phyloP scores from a whole-genome alignment of 2,329 filamentous ascomycete species.

The Diplodia corticola region DNA sequence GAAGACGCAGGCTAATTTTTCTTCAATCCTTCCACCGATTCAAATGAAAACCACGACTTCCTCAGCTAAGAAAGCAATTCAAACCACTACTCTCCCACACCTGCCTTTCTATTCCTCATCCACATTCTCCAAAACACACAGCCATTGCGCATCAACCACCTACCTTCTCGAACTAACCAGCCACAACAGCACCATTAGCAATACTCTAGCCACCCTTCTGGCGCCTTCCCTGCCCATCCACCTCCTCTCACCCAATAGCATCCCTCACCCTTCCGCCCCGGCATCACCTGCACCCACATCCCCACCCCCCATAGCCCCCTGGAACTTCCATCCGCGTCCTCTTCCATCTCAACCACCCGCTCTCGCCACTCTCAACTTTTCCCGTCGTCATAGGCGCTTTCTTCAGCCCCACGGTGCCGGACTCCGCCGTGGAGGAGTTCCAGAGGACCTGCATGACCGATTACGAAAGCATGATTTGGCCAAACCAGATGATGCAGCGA shows the following conservation, averaged over 20 bases:
- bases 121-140: background rate
- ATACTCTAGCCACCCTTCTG: conserved; percentile 35
- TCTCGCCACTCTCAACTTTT: conserved; percentile 55
- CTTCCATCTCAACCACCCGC: conserved; percentile 52
- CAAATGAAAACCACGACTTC: background rate
- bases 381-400: conserved; percentile 53
- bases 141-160: background rate
- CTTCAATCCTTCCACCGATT: background rate
- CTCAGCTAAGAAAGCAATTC: background rate
- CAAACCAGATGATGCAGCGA: conserved; percentile 48
- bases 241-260: conserved; percentile 29
- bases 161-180: background rate
- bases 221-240: conserved; percentile 32
- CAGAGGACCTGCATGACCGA: conserved; percentile 44
- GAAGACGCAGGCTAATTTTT: background rate
- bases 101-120: background rate
- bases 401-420: conserved; percentile 50
- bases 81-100: background rate
- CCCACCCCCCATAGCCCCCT: conserved; percentile 48
- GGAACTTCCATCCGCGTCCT: conserved; percentile 51
- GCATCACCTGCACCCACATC: conserved; percentile 49
- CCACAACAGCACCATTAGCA: no score
- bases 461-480: conserved; percentile 58
- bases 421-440: conserved; percentile 45
- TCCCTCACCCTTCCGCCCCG: conserved; percentile 39